A percentile compares a stretch with the other conserved stretches of the same genome.
Evolutionary conservation across 2,329 filamentous ascomycete genomes (phyloP).

Genomic region (Xylariaceae sp.): DNA sequence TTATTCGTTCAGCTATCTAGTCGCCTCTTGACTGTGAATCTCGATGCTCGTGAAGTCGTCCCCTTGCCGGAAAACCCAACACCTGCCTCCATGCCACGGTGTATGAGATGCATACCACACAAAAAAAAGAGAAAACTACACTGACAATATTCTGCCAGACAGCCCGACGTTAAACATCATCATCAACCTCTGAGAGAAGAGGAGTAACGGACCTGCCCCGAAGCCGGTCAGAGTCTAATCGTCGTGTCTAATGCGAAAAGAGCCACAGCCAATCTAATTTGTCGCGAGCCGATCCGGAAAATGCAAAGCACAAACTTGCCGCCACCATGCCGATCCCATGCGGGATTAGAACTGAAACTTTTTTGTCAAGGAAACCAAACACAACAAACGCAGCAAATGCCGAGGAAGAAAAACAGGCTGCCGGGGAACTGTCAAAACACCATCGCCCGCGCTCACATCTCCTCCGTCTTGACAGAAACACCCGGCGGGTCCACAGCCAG

Average conservation of each 20-base stretch:
- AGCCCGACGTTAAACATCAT: slow-evolving; percentile 22
- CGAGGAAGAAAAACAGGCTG: slow-evolving; percentile 5
- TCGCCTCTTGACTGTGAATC: slow-evolving; percentile 1
- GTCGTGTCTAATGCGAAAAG: slow-evolving; percentile 28
- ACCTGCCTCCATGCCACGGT: slow-evolving; percentile 12
- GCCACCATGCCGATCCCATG: slow-evolving; percentile 26
- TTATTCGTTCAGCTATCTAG: slow-evolving; percentile 10
- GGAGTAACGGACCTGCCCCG: slow-evolving; percentile 15
- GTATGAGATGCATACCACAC: slow-evolving; percentile 19
- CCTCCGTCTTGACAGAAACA: slow-evolving; percentile 35
- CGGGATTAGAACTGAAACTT: slow-evolving; percentile 22
- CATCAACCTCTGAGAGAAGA: slow-evolving; percentile 18
- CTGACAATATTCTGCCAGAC: slow-evolving; percentile 11
- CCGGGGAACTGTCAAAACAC: slow-evolving; percentile 4
- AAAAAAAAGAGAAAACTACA: slow-evolving; percentile 14
- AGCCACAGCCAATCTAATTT: slow-evolving; percentile 26
- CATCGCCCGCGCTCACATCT: too few species aligned
- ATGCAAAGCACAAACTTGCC: slow-evolving; percentile 27
- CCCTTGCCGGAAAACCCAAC: slow-evolving; percentile 12
- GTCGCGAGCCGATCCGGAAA: slow-evolving; percentile 25
- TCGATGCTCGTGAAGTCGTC: slow-evolving; percentile 14
- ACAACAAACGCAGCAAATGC: slow-evolving; percentile 23
- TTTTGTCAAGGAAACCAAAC: slow-evolving; percentile 21
- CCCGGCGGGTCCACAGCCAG: slow-evolving; percentile 35
- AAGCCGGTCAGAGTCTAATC: slow-evolving; percentile 21